Evolutionary conservation across 371 early-diverging fungal genomes (phyloP), one percentile per base, ranked within the genome.

Genomic region (Apophysomyces elegans): DNA sequence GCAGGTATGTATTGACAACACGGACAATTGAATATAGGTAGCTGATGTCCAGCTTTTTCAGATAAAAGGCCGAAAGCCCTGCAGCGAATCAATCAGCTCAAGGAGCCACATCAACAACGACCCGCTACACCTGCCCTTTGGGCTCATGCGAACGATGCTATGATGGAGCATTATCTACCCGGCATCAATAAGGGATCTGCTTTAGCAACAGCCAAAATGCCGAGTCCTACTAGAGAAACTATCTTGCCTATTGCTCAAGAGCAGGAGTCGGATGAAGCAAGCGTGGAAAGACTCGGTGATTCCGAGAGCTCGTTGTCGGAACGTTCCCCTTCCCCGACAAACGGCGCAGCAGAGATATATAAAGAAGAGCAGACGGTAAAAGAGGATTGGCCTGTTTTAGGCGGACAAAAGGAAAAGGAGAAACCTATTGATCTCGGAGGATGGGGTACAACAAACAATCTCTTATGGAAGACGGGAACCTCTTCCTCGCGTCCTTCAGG

Each of bases 111-210:
- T 50, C 58, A 69, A 45, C 32, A 11, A 18, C 64, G 70, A 32
- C 70, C 70, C 13, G 62, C 70, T 5, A 70, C 70, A 18, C 70
- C 70, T 16, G 70, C 66, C 1, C 36, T 65, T 13, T 70, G 70
- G 70, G 66, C 64, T 2, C 58, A 56, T 57, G 65, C 66, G 7
- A 59, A 62, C 38, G 63, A 65, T 9, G 45, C 66, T 16, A 43
- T 39, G 9, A 63, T 70, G 18, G 59, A 62, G 13, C 39, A 64
- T 11, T 57, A 61, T 18, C 11, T 69, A 11, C 16, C 36, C 12
- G 13, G 56, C 56, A 56, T 21, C 26, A n/a, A 5, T 38, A 37
- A 36, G 37, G 35, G 14, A 4, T 8, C 12, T 39, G 13, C 7
- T 26, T 39, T 59, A 41, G 18, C 64, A 14, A 13, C 32, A 37